A percentile compares a stretch with the other conserved stretches of the same genome.
Conservation (phyloP, 768 basidiomycete genomes). For the Lactifluus volemus region DNA sequence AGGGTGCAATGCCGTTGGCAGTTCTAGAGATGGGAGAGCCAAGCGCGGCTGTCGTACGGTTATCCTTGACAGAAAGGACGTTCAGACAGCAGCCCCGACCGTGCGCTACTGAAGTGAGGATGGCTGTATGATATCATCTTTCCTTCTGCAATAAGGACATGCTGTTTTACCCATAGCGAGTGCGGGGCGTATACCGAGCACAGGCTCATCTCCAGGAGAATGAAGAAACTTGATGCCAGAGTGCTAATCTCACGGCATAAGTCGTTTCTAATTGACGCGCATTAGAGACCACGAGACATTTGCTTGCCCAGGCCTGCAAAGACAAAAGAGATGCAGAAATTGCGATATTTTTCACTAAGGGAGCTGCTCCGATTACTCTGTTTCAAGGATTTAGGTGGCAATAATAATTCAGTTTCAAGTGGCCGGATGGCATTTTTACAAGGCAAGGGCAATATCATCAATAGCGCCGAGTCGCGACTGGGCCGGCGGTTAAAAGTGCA, state of each 20-base stretch:
- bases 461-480: constrained; percentile 23
- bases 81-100: constrained; percentile 32
- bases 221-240: constrained; percentile 50
- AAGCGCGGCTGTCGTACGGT: constrained; percentile 22
- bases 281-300: constrained; percentile 53
- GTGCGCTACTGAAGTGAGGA: constrained; percentile 65
- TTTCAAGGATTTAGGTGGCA: constrained; percentile 32
- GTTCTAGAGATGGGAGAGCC: constrained; percentile 10
- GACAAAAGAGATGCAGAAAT: constrained; percentile 39
- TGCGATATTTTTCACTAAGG: constrained; percentile 68
- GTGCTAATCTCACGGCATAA: constrained; percentile 12
- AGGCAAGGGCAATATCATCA: constrained; percentile 77
- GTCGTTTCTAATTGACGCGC: neutral
- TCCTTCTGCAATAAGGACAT: constrained; percentile 52
- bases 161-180: constrained; percentile 75
- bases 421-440: constrained; percentile 51
- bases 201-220: constrained; percentile 70
- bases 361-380: constrained; percentile 65
- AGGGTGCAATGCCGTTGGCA: constrained; percentile 29
- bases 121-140: constrained; percentile 71
- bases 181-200: constrained; percentile 52
- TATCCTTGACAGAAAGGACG: constrained; percentile 35
- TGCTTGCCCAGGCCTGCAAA: constrained; percentile 34
- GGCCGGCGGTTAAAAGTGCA: neutral
- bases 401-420: constrained; percentile 34